A percentile compares a stretch with the other conserved stretches of the same genome.
These are phyloP conservation scores for Lasiodiplodia citricola DNA, from an alignment of 2,329 filamentous ascomycete species.

Conservation along the genomic window DNA sequence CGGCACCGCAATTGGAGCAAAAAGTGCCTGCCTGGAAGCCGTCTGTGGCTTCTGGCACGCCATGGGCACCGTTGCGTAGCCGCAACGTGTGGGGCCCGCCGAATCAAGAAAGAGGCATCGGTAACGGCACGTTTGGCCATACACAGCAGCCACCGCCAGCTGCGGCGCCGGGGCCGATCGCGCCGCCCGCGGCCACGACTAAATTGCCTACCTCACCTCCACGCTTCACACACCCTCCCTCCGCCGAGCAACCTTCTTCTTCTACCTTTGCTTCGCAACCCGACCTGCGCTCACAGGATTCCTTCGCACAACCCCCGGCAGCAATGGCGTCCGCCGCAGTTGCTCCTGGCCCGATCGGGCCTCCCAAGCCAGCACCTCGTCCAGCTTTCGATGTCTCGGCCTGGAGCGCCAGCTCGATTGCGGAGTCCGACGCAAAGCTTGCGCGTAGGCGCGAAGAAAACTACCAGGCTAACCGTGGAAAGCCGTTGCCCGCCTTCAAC, in stretches of 20 bases:
- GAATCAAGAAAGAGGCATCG: constrained; percentile 70
- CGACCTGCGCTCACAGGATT: constrained; percentile 19
- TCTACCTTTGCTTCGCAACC: constrained; percentile 33
- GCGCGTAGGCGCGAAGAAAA: constrained; percentile 14
- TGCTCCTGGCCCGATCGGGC: constrained; percentile 38
- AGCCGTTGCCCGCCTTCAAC: constrained; percentile 20
- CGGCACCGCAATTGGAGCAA: constrained; percentile 46
- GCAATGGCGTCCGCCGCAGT: constrained; percentile 20
- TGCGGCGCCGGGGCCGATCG: constrained; percentile 38
- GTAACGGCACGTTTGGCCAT: constrained; percentile 77
- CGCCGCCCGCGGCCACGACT: constrained; percentile 32
- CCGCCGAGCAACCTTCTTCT: constrained; percentile 37
- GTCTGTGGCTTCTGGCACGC: constrained; percentile 10
- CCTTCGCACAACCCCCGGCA: background rate
- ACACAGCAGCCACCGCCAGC: constrained; percentile 41
- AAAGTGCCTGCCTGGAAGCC: constrained; percentile 48
- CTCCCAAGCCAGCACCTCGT: constrained; percentile 34
- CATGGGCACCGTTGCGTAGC: constrained; percentile 16
- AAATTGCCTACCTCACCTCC: constrained; percentile 24
- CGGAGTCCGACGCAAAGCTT: constrained; percentile 15
- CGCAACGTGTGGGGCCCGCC: constrained; percentile 77
- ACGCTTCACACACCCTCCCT: constrained; percentile 27
- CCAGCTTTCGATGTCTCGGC: constrained; percentile 29
- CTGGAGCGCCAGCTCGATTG: constrained; percentile 20
- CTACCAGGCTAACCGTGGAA: constrained; percentile 6